Conservation (phyloP, 306 rosid genomes). For the Cajanus cajan region DNA sequence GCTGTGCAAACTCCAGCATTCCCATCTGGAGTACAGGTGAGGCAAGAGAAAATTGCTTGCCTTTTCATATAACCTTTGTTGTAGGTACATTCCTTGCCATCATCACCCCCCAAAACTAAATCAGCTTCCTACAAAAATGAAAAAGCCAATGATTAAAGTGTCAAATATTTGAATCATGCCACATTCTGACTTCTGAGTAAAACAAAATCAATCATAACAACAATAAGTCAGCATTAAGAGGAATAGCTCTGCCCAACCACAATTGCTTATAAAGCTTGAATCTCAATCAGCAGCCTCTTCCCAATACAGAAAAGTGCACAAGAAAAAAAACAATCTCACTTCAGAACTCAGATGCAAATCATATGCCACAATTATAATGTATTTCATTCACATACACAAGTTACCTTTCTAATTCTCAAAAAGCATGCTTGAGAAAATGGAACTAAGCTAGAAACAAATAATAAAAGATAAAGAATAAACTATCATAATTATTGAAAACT, state of each 20-base stretch:
- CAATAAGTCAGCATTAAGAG: background rate
- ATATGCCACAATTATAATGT: background rate
- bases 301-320: background rate
- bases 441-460: background rate
- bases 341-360: background rate
- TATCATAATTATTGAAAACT: background rate
- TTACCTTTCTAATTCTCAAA: background rate
- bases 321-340: background rate
- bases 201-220: background rate
- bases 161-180: slow-evolving; percentile 5
- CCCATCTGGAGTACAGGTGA: slow-evolving; percentile 93
- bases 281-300: slow-evolving; percentile 7
- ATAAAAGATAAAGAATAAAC: background rate
- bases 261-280: slow-evolving; percentile 1
- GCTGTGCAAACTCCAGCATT: slow-evolving; percentile 99
- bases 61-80: slow-evolving; percentile 89
- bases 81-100: slow-evolving; percentile 96
- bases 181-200: background rate
- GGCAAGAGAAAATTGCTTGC: slow-evolving; percentile 96
- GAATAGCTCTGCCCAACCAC: slow-evolving; percentile 1
- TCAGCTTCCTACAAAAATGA: slow-evolving; percentile 71
- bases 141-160: background rate
- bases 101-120: slow-evolving; percentile 95
- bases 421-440: background rate
- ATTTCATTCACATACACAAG: background rate